These are phyloP conservation scores for Populus pruinosa DNA, from an alignment of 345 rosid genomes.

Conservation along the genomic window DNA sequence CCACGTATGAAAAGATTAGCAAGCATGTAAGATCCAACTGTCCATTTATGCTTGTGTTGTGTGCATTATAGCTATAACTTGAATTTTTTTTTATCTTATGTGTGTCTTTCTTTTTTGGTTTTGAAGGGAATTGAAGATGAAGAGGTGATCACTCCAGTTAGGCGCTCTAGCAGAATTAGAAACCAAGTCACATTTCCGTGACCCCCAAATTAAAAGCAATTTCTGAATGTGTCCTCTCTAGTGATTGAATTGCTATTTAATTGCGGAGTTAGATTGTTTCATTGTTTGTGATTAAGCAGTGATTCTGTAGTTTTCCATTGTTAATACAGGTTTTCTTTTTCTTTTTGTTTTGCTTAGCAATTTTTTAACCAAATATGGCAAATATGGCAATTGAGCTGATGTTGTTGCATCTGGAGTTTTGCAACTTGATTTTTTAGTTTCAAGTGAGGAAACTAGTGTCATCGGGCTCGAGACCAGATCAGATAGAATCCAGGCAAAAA, in stretches of 20 bases:
- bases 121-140: slow-evolving; percentile 56
- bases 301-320: background rate
- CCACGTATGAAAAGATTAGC: slow-evolving; percentile 64
- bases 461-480: too few relatives aligned
- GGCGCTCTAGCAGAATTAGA: slow-evolving; percentile 79
- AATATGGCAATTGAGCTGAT: too few relatives aligned
- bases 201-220: slow-evolving; percentile 2
- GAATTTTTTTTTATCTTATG: slow-evolving; percentile 6
- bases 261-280: background rate
- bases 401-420: too few relatives aligned
- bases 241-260: background rate
- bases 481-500: too few relatives aligned
- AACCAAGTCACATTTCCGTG: slow-evolving; percentile 48
- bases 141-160: slow-evolving; percentile 63
- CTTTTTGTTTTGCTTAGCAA: background rate
- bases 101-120: slow-evolving; percentile 4
- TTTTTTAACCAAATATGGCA: too few relatives aligned
- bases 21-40: slow-evolving; percentile 47
- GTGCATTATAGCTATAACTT: background rate
- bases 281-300: background rate
- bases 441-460: too few relatives aligned
- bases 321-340: background rate
- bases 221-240: background rate
- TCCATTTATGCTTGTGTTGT: background rate
- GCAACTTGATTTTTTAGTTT: too few relatives aligned